These are phyloP conservation scores for Solanum clarkiae DNA, from an alignment of 257 asterid species.

Conservation along the genomic window DNA sequence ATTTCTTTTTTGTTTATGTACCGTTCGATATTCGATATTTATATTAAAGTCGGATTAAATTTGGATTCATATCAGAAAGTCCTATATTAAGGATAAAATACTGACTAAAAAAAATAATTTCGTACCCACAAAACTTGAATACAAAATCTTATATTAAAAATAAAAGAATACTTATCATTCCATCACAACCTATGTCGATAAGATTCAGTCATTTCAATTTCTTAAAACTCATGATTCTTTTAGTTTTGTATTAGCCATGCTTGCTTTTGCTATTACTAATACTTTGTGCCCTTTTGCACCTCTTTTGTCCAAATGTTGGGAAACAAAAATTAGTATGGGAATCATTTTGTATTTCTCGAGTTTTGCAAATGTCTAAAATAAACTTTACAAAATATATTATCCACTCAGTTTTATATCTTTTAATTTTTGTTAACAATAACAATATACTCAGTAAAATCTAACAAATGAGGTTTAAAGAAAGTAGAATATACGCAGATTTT, in stretches of 20 bases:
- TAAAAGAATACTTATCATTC: too few species aligned
- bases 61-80: too few species aligned
- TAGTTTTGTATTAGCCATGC: neutral
- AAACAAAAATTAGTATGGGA: neutral
- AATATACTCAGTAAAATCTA: too few species aligned
- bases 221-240: neutral
- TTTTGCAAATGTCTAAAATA: neutral
- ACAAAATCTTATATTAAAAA: too few species aligned
- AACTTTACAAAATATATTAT: neutral
- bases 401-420: too few species aligned
- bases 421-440: too few species aligned
- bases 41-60: too few species aligned
- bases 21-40: accelerated
- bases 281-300: neutral
- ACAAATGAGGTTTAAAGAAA: accelerated
- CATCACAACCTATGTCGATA: accelerated
- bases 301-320: neutral
- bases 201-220: neutral
- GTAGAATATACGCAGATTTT: too few species aligned
- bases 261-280: neutral
- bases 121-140: too few species aligned
- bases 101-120: accelerated
- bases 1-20: too few species aligned
- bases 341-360: neutral
- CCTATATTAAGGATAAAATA: too few species aligned